A percentile compares a stretch with the other conserved stretches of the same genome.
phyloP scores from a whole-genome alignment of 352 stramenopile genomes.

The Phytophthora foliorum region DNA sequence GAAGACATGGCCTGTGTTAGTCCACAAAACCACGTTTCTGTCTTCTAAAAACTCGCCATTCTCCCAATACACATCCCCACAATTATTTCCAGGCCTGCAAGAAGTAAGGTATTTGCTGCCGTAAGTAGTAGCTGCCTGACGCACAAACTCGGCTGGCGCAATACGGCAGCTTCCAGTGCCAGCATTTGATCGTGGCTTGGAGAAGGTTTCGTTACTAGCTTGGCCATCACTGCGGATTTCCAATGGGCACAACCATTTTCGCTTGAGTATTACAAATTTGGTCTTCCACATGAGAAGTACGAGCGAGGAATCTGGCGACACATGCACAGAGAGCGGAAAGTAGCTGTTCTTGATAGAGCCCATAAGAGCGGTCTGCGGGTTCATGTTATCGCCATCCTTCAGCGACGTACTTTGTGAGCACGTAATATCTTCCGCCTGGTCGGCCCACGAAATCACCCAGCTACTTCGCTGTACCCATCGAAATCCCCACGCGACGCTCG shows the following conservation, averaged over 20 bases:
- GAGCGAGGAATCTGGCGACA: conserved; percentile 69
- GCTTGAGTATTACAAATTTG: conserved; percentile 80
- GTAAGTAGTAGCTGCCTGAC: conserved; percentile 24
- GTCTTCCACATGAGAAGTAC: conserved; percentile 83
- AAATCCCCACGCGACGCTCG: conserved; percentile 46
- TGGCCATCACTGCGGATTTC: conserved; percentile 31
- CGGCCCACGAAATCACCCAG: conserved; percentile 88
- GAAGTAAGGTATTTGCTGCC: conserved; percentile 18
- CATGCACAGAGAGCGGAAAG: conserved; percentile 66
- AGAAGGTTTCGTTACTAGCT: conserved; percentile 27
- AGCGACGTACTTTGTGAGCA: conserved; percentile 87
- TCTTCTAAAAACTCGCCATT: conserved; percentile 77
- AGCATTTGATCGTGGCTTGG: conserved; percentile 43
- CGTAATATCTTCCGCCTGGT: conserved; percentile 85
- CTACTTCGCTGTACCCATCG: conserved; percentile 83
- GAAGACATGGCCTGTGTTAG: conserved; percentile 70
- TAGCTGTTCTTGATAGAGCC: conserved; percentile 85
- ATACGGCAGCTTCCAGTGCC: conserved; percentile 65
- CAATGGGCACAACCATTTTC: conserved; percentile 81
- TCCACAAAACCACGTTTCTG: conserved; percentile 75
- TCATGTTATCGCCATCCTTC: conserved; percentile 87
- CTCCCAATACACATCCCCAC: conserved; percentile 54
- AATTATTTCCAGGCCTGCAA: conserved; percentile 12
- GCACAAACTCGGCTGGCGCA: conserved; percentile 40
- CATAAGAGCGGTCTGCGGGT: conserved; percentile 82